Base-by-base conservation (phyloP, 345 rosid species). In the Eucalyptus coolabah region DNA sequence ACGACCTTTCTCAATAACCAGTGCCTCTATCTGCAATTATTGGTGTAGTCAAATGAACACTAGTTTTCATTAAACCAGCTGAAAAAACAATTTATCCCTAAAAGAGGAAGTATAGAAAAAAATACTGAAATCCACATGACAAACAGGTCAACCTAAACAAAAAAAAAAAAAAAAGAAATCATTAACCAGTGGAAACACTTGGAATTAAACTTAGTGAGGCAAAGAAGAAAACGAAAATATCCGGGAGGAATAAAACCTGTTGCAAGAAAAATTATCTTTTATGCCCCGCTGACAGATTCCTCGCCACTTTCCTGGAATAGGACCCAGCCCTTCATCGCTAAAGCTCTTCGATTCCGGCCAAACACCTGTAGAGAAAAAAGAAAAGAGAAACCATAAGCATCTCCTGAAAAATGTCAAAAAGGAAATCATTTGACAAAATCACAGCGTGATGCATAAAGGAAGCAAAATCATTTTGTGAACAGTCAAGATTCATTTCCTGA, bases 331-430 rank as follows among this genome's bases (percentile, higher is more conserved):
- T 34, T 42, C 86, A 23, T 90, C 93, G 8, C 56, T 86, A 69
- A 91, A 92, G 88, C 92, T 90, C 81, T n/a, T 53, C 2, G 94
- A 93, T 83, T 91, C 92, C 1, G 94, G 93, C 94, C 94, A 93
- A 34, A 87, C 88, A 19, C 88, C 88, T 89, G 34, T 5, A 56
- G 9, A 37, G 50, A 34, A 77, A 86, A 9, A 19, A 21, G 40
- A 56, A 82, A 19, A 89, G 92, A 26, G 42, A 24, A 30, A 24
- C 37, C 40, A 42, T 56, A 60, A 82, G 30, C 40, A 18, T 32
- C 54, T 40, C 23, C 26, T 45, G 50, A 10, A 40, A 60, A 77
- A 23, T 24, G 34, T 81, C 12, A 28, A 19, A 50, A 42, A 15
- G 65, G 50, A 28, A 50, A 50, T 77, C 50, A 82, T 77, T 50